Evolutionary conservation across 352 stramenopile genomes (phyloP).

Genomic region (Globisporangium cederbergense): DNA sequence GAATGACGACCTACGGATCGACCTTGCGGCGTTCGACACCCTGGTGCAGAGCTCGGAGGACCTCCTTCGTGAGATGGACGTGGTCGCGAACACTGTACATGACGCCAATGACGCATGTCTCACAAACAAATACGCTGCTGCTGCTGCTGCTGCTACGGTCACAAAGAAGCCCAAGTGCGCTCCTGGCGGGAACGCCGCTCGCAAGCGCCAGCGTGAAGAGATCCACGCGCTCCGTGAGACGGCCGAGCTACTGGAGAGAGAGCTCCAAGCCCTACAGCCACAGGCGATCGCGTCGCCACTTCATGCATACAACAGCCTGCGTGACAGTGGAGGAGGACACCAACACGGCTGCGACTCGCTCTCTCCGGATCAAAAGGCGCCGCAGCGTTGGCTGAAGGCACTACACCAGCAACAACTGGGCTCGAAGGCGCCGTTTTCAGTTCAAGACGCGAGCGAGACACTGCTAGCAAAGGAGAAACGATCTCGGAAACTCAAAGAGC

Average conservation of each 20-base stretch:
- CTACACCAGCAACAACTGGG: too few relatives aligned
- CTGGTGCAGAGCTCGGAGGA: background rate
- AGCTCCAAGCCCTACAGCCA: background rate
- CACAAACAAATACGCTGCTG: too few relatives aligned
- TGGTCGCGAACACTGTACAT: too few relatives aligned
- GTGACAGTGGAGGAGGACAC: too few relatives aligned
- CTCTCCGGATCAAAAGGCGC: background rate
- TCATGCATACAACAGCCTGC: too few relatives aligned
- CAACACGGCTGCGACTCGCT: too few relatives aligned
- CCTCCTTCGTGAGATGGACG: too few relatives aligned
- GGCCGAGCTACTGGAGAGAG: background rate
- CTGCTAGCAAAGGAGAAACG: background rate
- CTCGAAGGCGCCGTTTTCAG: too few relatives aligned
- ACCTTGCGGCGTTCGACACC: slow-evolving; percentile 8
- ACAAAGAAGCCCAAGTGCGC: slow-evolving; percentile 3
- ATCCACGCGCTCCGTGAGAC: slow-evolving; percentile 7
- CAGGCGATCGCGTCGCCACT: too few relatives aligned
- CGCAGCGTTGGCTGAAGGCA: too few relatives aligned
- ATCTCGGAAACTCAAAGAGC: background rate
- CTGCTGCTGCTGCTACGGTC: background rate
- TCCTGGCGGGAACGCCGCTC: slow-evolving; percentile 8
- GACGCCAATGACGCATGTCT: too few relatives aligned
- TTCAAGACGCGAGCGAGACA: background rate
- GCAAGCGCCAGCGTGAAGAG: slow-evolving; percentile 16
- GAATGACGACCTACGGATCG: slow-evolving; percentile 1